Evolutionary conservation across 257 asterid genomes (phyloP).

Genomic region (Nicotiana tabacum): DNA sequence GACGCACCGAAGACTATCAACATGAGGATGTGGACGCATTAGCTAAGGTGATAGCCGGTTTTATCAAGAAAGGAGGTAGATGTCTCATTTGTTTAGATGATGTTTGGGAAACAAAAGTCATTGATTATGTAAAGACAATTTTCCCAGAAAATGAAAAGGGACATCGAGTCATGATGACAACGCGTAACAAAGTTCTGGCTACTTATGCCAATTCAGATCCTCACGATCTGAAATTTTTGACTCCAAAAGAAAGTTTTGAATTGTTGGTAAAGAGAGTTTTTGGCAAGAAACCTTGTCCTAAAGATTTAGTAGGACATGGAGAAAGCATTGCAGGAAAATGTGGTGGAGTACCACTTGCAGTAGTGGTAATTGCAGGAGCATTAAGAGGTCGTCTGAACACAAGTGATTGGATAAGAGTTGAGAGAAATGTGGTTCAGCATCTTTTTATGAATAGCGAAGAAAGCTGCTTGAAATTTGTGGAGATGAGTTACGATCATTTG

Average conservation of each 20-base stretch:
- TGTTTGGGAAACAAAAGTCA: constrained; percentile 18
- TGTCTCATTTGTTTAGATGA: constrained; percentile 34
- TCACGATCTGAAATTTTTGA: constrained; percentile 26
- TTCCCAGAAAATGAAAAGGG: constrained; percentile 13
- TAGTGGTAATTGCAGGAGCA: constrained; percentile 42
- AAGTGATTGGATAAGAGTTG: constrained; percentile 9
- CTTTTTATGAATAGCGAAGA: not conserved
- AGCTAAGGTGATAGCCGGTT: not conserved
- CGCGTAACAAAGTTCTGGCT: constrained; percentile 19
- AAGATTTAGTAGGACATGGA: constrained; percentile 17
- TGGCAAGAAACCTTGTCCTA: constrained; percentile 19
- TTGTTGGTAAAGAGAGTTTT: constrained; percentile 34
- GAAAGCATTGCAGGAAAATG: not conserved
- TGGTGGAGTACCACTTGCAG: constrained; percentile 20
- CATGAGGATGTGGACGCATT: not conserved
- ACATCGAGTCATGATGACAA: constrained; percentile 36
- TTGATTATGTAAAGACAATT: constrained; percentile 24
- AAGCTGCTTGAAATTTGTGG: constrained; percentile 5
- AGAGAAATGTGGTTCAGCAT: constrained; percentile 12
- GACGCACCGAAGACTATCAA: not conserved
- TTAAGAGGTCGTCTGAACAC: constrained; percentile 4
- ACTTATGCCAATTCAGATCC: constrained; percentile 16
- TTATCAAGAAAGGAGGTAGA: not conserved
- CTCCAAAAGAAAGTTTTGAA: constrained; percentile 17
- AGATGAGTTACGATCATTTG: no score